A percentile compares a stretch with the other conserved stretches of the same genome.
These are phyloP conservation scores for Xylariales sp. DNA, from an alignment of 2,329 filamentous ascomycete genomes.

Conservation along the genomic window DNA sequence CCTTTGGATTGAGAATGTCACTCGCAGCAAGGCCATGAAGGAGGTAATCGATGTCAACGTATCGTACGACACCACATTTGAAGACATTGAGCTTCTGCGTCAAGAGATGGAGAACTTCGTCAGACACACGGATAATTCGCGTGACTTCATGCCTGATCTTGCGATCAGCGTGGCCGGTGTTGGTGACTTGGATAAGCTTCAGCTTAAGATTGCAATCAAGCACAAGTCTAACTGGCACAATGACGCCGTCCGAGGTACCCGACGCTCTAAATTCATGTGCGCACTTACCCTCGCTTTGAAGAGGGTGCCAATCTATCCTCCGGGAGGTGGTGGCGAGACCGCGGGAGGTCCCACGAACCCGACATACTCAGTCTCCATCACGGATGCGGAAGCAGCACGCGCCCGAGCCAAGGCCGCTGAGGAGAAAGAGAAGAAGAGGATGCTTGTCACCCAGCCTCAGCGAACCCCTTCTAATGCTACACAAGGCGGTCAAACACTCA, in stretches of 20 bases:
- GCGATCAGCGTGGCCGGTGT: slow-evolving; percentile 74
- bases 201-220: slow-evolving; percentile 76
- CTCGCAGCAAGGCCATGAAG: slow-evolving; percentile 86
- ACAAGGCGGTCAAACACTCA: slow-evolving; percentile 17
- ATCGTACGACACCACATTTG: slow-evolving; percentile 81
- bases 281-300: slow-evolving; percentile 81
- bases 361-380: slow-evolving; percentile 72
- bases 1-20: slow-evolving; percentile 93
- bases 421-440: slow-evolving; percentile 59
- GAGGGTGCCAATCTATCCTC: slow-evolving; percentile 79
- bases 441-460: slow-evolving; percentile 47
- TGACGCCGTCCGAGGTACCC: slow-evolving; percentile 72
- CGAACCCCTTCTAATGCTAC: slow-evolving; percentile 14
- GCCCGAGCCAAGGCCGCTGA: slow-evolving; percentile 57
- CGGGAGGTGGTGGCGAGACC: slow-evolving; percentile 64
- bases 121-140: slow-evolving; percentile 73
- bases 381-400: slow-evolving; percentile 60
- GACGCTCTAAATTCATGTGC: slow-evolving; percentile 95
- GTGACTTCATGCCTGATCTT: slow-evolving; percentile 87
- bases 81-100: slow-evolving; percentile 82
- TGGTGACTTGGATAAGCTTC: slow-evolving; percentile 81
- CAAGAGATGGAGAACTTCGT: slow-evolving; percentile 84
- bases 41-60: slow-evolving; percentile 78
- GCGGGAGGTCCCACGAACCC: slow-evolving; percentile 70
- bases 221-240: slow-evolving; percentile 95